phyloP scores from a whole-genome alignment of 371 early-diverging fungal genomes.

The Mucor circinelloides region DNA sequence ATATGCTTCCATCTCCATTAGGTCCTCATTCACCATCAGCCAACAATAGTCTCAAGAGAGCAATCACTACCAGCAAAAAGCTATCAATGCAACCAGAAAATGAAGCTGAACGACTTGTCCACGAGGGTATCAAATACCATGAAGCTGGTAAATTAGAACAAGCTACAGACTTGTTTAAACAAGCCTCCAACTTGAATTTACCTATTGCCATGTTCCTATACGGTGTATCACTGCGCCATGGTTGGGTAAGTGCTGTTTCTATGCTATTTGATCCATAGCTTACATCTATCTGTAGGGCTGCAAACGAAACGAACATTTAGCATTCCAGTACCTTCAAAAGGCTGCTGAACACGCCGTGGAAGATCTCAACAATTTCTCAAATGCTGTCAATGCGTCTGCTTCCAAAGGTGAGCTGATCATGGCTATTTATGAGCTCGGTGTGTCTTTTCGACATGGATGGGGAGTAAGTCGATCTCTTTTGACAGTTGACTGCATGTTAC shows the following conservation, averaged over 20 bases:
- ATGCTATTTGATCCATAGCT: not conserved
- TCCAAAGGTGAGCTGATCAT: constrained; percentile 69
- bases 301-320: constrained; percentile 62
- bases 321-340: constrained; percentile 74
- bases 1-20: constrained; percentile 9
- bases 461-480: constrained; percentile 59
- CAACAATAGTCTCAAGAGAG: not conserved
- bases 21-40: not conserved
- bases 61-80: constrained; percentile 8
- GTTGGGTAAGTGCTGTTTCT: constrained; percentile 57
- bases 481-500: not conserved
- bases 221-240: constrained; percentile 83
- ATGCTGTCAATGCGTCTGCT: constrained; percentile 28
- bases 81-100: constrained; percentile 11
- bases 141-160: constrained; percentile 70
- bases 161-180: constrained; percentile 72
- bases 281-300: constrained; percentile 55
- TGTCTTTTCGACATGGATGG: constrained; percentile 90
- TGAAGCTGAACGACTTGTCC: constrained; percentile 33
- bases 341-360: constrained; percentile 76
- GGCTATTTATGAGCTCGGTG: constrained; percentile 86
- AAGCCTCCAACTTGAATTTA: constrained; percentile 63
- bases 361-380: constrained; percentile 35
- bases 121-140: constrained; percentile 65
- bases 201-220: constrained; percentile 81